Percentiles rank a stretch among this genome's conserved stretches.
phyloP scores from a whole-genome alignment of 352 stramenopile species.

The Phytophthora rubi region DNA sequence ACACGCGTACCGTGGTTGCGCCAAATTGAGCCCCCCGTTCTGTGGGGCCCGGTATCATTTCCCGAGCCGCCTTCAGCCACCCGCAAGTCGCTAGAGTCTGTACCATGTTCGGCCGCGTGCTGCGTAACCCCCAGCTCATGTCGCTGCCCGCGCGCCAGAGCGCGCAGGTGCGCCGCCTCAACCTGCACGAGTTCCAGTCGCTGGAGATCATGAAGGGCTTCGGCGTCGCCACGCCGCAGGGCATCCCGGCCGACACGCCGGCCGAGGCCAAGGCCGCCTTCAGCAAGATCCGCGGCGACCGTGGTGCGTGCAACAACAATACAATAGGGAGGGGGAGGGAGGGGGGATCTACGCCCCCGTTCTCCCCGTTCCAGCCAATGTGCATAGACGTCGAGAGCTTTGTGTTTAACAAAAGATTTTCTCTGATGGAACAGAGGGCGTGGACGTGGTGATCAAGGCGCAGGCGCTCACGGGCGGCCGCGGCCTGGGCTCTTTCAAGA shows the following conservation, averaged over 20 bases:
- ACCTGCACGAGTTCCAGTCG: constrained; percentile 95
- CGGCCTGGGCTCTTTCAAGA: constrained; percentile 96
- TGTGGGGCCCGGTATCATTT: constrained; percentile 42
- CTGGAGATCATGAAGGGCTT: constrained; percentile 95
- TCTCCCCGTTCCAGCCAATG: background rate
- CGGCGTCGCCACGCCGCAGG: constrained; percentile 76
- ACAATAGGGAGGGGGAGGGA: background rate
- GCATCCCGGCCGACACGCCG: constrained; percentile 77
- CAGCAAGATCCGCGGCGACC: constrained; percentile 75
- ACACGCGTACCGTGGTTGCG: background rate
- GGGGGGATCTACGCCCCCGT: background rate
- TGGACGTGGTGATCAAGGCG: constrained; percentile 96
- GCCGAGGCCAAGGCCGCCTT: constrained; percentile 85
- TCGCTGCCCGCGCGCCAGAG: constrained; percentile 53
- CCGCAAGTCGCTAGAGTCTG: constrained; percentile 16
- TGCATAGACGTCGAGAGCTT: constrained; percentile 18
- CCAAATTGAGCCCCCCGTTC: constrained; percentile 11
- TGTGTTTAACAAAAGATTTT: constrained; percentile 35
- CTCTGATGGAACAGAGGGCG: constrained; percentile 47
- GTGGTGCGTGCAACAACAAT: constrained; percentile 47
- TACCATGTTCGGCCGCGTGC: constrained; percentile 64
- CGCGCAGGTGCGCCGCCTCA: constrained; percentile 88
- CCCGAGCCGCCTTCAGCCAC: constrained; percentile 32
- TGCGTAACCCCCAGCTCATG: constrained; percentile 57
- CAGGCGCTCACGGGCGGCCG: constrained; percentile 97